Percentiles rank a stretch among this genome's conserved stretches.
These are phyloP conservation scores for Austropuccinia psidii DNA, from an alignment of 1,284 basidiomycete genomes.

Conservation along the genomic window DNA sequence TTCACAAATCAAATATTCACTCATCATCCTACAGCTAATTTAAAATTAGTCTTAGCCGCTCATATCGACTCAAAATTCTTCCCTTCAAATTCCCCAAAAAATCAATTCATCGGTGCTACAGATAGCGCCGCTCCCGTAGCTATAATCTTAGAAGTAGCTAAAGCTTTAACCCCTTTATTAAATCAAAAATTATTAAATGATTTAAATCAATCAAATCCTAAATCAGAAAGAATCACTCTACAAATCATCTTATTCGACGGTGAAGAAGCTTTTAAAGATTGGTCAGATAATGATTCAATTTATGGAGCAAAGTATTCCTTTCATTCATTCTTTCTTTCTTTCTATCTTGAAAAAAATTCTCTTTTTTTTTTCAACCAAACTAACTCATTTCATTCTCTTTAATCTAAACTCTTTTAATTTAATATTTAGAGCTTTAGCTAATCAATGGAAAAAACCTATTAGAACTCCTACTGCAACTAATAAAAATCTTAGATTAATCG, in stretches of 20 bases:
- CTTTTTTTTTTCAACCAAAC: slow-evolving; percentile 11
- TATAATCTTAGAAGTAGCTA: slow-evolving; percentile 80
- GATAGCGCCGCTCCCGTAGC: slow-evolving; percentile 95
- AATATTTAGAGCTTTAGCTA: slow-evolving; percentile 64
- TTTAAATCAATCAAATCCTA: slow-evolving; percentile 52
- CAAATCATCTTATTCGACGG: slow-evolving; percentile 98
- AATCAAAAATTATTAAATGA: slow-evolving; percentile 48
- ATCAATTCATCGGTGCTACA: slow-evolving; percentile 93
- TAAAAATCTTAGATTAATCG: slow-evolving; percentile 56
- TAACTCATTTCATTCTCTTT: slow-evolving; percentile 5
- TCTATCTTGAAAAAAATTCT: neutral
- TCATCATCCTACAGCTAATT: slow-evolving; percentile 73
- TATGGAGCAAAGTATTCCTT: slow-evolving; percentile 72
- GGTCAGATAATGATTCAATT: slow-evolving; percentile 82
- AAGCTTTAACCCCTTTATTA: slow-evolving; percentile 65
- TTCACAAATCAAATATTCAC: slow-evolving; percentile 94
- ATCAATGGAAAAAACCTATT: slow-evolving; percentile 58
- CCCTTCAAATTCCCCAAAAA: slow-evolving; percentile 56
- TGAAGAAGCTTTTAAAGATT: slow-evolving; percentile 87
- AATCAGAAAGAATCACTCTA: slow-evolving; percentile 58
- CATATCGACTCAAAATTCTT: slow-evolving; percentile 97
- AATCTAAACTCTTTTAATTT: neutral
- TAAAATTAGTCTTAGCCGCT: slow-evolving; percentile 77
- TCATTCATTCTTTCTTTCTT: neutral
- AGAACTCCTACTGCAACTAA: slow-evolving; percentile 57